Evolutionary conservation across 2,329 filamentous ascomycete species (phyloP), one percentile per base, ranked within the genome.

Genomic region (Orbilia ellipsospora): DNA sequence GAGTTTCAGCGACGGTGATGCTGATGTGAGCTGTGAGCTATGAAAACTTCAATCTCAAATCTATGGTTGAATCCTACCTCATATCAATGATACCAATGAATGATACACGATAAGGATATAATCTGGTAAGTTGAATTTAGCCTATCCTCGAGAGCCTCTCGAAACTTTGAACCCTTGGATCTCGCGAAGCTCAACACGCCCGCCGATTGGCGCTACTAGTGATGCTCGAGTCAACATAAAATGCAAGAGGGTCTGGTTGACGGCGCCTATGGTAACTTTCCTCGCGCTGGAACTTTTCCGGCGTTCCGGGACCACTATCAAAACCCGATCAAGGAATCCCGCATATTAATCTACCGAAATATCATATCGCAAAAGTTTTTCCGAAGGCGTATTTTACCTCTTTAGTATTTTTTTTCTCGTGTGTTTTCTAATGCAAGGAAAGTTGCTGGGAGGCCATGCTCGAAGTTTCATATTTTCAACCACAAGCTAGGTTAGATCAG

Each of bases 341-440:
- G 36, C 10, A 4, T 52, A 31, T 36, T 12, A 48, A 54, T 12
- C 51, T 51, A n/a, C 20, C 42, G 16, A 52, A 51, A 18, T 60
- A 44, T 50, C 15, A 40, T 63, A 31, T 48, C 31, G 63, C 23
- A 68, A 74, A 64, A 74, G 70, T 74, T 74, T 74, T 74, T 74
- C 70, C 70, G 70, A 40, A 48, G 7, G 31, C 31, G 5, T 36
- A 36, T 36, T 36, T 36, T 36, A 36, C 6, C 31, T 36, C 31
- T 36, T 40, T 13, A 18, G 23, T 56, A 28, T 66, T 65, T 48
- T 45, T 48, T 48, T n/a, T 4, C 44, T n/a, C 10, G 59, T 36
- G 31, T 48, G 20, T 20, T 55, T 63, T 10, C 16, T 50, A 26
- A 62, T 23, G 23, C 23, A 23, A 51, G 45, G 42, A 48, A n/a